Evolutionary conservation across 352 stramenopile species (phyloP).

Genomic region (Globisporangium recalcitrans): DNA sequence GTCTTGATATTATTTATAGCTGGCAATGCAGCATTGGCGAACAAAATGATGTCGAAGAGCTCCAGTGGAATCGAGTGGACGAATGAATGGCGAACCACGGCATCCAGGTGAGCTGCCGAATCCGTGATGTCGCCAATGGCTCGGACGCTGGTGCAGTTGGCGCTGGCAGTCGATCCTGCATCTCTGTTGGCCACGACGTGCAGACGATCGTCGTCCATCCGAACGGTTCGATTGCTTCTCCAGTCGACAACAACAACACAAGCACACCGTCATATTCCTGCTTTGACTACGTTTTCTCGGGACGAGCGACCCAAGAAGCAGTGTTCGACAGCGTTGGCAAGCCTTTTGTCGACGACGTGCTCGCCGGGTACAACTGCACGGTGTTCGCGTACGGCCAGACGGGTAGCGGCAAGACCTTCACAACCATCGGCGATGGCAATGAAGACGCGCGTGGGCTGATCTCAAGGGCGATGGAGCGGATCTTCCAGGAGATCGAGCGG

Average conservation of each 20-base stretch:
- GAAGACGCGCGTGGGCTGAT: conserved; percentile 26
- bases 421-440: conserved; percentile 27
- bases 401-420: conserved; percentile 66
- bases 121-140: conserved; percentile 20
- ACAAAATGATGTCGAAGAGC: not conserved
- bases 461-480: conserved; percentile 31
- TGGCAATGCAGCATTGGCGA: not conserved
- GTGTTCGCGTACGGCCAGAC: conserved; percentile 73
- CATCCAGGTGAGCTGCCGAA: conserved; percentile 64
- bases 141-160: not conserved
- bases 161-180: not conserved
- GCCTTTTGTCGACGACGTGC: conserved; percentile 46
- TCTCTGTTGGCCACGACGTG: conserved; percentile 1
- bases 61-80: not conserved
- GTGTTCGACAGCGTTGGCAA: conserved; percentile 42
- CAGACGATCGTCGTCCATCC: conserved; percentile 12
- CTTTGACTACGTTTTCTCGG: conserved; percentile 51
- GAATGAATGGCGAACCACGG: conserved; percentile 26
- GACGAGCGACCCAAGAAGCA: conserved; percentile 27
- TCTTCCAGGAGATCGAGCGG: conserved; percentile 23
- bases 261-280: conserved; percentile 13
- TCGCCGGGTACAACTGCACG: conserved; percentile 66
- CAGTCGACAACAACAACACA: not conserved
- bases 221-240: no score
- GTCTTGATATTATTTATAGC: conserved; percentile 5